These are phyloP conservation scores for Sporobolomyces phaffii DNA, from an alignment of 768 basidiomycete species.

Conservation along the genomic window DNA sequence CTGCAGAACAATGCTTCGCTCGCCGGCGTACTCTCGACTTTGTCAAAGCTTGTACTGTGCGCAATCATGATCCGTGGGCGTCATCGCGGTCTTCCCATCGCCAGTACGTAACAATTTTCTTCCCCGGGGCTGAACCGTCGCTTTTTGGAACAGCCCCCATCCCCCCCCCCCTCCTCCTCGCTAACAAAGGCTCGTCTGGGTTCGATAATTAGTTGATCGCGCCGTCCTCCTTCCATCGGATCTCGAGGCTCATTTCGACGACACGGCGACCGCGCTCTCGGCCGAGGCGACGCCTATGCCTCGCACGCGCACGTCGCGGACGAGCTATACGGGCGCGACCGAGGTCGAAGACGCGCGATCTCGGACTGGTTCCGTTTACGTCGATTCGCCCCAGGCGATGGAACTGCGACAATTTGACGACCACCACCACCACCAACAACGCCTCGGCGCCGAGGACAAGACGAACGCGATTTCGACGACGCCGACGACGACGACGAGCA, in stretches of 20 bases:
- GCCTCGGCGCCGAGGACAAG: no score
- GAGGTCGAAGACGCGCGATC: background rate
- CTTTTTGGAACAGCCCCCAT: no score
- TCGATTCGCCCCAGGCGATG: background rate
- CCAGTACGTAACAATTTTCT: slow-evolving; percentile 19
- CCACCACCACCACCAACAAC: no score
- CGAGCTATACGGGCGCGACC: background rate
- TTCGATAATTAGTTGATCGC: slow-evolving; percentile 56
- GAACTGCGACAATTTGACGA: background rate
- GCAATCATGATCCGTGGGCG: slow-evolving; percentile 75
- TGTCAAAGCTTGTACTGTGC: slow-evolving; percentile 82
- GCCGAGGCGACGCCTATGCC: background rate
- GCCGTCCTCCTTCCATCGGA: slow-evolving; percentile 75
- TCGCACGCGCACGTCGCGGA: background rate
- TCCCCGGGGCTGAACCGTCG: no score
- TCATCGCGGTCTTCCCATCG: slow-evolving; percentile 42
- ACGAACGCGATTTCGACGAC: background rate
- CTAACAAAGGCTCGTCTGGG: background rate
- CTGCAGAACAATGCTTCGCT: slow-evolving; percentile 76
- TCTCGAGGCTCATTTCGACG: slow-evolving; percentile 43
- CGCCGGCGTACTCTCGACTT: slow-evolving; percentile 64
- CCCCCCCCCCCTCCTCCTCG: background rate
- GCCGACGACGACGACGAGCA: background rate
- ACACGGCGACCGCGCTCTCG: slow-evolving; percentile 14
- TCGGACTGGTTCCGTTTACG: background rate